Evolutionary conservation across 2,329 filamentous ascomycete species (phyloP).

Genomic region (Mycosphaerella sp.): DNA sequence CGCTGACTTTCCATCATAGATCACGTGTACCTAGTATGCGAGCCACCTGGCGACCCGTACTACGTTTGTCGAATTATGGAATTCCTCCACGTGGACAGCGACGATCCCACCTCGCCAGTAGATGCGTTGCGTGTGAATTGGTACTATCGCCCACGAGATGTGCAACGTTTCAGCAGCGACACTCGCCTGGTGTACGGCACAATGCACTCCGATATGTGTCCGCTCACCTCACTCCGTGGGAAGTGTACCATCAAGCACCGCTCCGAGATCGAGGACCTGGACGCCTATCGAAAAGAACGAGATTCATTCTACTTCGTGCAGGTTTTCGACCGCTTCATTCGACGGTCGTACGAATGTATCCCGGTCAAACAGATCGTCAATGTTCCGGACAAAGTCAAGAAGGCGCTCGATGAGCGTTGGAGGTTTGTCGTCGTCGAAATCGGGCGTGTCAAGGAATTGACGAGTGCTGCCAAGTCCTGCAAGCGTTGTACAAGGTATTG

Average conservation of each 20-base stretch:
- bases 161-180: constrained; percentile 85
- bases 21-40: constrained; percentile 93
- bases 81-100: constrained; percentile 72
- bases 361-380: constrained; percentile 91
- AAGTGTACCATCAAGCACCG: constrained; percentile 89
- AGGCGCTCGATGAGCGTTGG: constrained; percentile 92
- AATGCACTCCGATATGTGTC: constrained; percentile 97
- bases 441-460: constrained; percentile 88
- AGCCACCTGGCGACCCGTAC: constrained; percentile 95
- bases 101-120: constrained; percentile 65
- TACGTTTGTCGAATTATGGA: constrained; percentile 98
- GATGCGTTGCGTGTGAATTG: constrained; percentile 92
- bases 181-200: constrained; percentile 88
- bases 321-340: constrained; percentile 95
- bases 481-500: constrained; percentile 89
- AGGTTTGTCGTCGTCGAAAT: constrained; percentile 93
- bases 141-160: constrained; percentile 96
- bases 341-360: constrained; percentile 95
- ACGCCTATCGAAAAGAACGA: constrained; percentile 74
- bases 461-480: constrained; percentile 91
- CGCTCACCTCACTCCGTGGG: constrained; percentile 83
- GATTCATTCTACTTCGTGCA: constrained; percentile 97
- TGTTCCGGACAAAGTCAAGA: constrained; percentile 90
- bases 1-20: constrained; percentile 47
- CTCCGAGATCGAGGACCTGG: constrained; percentile 74